Evolutionary conservation across 352 stramenopile species (phyloP), one percentile per base, ranked within the genome.

Genomic region (Peronosclerospora sorghi): DNA sequence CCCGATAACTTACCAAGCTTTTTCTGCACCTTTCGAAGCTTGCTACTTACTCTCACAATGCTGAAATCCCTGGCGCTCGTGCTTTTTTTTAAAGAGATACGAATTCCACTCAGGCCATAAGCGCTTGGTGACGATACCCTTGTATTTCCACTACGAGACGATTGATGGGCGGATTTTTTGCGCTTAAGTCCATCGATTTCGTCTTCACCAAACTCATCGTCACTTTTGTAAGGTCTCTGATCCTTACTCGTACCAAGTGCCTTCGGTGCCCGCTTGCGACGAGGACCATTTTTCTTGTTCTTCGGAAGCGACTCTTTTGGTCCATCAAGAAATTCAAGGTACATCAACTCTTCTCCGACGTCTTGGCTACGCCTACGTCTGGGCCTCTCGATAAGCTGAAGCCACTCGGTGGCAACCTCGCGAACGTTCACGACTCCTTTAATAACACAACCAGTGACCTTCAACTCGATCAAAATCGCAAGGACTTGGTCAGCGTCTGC

Each of bases 381-480:
- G 0, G 81, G 81, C n/a, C 81, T 73, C 36, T 93, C 81, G 53
- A 93, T 93, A 41, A 88, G 62, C 14, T 93, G 78, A 5, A 91
- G 63, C 81, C 81, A 93, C 21, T 93, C 81, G 4, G 62, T 65
- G 3, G 78, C 78, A 2, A 93, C 67, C 1, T 58, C 58, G 8
- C 79, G 79, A 19, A 93, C 78, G 28, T 93, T 89, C 2, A 93
- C 66, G 4, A 74, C 58, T 1, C 53, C 59, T 35, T 88, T 86
- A 17, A 85, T 48, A 38, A 91, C 51, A 1, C 78, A 80, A 17
- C 81, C 81, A 2, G 78, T 89, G 13, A 93, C 81, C 45, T 93
- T 93, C 12, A 93, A 58, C 41, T 93, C 81, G 49, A 94, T 89
- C 23, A 94, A 45, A 47, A 94, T 92, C 8, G 78, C 75, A 54